Conservation (phyloP, 345 rosid species). For the Barbarea vulgaris region DNA sequence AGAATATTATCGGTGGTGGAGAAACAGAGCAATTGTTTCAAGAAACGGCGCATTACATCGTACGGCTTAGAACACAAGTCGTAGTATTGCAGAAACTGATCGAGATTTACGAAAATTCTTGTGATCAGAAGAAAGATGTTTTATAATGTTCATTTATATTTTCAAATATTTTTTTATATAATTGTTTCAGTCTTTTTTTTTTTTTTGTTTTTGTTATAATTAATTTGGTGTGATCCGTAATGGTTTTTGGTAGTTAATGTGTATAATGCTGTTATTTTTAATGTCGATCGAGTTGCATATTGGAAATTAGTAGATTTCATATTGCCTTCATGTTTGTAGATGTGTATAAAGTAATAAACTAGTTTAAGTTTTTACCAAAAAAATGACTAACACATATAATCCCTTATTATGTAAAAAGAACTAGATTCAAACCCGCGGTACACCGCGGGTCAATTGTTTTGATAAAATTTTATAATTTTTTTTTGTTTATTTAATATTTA, state of each 20-base stretch:
- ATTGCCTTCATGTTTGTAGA: too few relatives aligned
- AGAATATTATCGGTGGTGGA: not conserved
- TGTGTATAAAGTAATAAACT: too few relatives aligned
- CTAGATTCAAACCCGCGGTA: too few relatives aligned
- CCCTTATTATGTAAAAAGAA: too few relatives aligned
- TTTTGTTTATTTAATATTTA: too few relatives aligned
- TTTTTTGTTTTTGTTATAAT: not conserved
- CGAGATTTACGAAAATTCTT: not conserved
- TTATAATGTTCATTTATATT: not conserved
- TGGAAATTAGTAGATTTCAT: too few relatives aligned
- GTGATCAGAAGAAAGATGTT: not conserved
- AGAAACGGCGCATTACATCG: constrained; percentile 85
- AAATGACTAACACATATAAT: too few relatives aligned
- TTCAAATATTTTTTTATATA: not conserved
- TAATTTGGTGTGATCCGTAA: not conserved
- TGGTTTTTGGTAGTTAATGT: not conserved
- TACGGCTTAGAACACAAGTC: constrained; percentile 66
- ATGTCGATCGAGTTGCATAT: too few relatives aligned
- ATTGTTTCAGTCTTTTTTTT: not conserved
- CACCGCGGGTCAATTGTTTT: too few relatives aligned
- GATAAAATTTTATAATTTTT: too few relatives aligned
- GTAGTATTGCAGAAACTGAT: constrained; percentile 57
- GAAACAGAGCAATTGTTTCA: constrained; percentile 56
- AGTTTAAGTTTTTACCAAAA: too few relatives aligned
- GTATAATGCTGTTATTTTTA: too few relatives aligned